phyloP scores from a whole-genome alignment of 805 yeast species.

The Nakazawaea siamensis region DNA sequence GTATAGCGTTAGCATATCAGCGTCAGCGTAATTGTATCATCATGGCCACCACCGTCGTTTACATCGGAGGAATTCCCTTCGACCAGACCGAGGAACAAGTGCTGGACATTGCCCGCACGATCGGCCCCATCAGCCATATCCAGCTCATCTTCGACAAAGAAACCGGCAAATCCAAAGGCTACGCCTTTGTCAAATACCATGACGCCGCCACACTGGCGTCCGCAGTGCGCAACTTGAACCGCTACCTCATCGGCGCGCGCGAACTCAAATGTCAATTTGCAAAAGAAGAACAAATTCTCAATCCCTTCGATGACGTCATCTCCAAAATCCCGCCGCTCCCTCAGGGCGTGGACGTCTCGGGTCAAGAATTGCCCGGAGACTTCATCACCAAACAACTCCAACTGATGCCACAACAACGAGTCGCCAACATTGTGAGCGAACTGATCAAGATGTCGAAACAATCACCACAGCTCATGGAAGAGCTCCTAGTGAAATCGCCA shows the following conservation, averaged over 20 bases:
- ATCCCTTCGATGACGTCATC: slow-evolving; percentile 6
- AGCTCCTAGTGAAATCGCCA: slow-evolving; percentile 61
- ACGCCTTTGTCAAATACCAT: slow-evolving; percentile 76
- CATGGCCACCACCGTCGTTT: slow-evolving; percentile 42
- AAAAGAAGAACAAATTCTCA: slow-evolving; percentile 32
- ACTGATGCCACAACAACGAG: slow-evolving; percentile 36
- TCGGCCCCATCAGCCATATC: slow-evolving; percentile 77
- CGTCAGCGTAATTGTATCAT: background rate
- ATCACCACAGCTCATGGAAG: slow-evolving; percentile 50
- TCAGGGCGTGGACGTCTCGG: slow-evolving; percentile 34
- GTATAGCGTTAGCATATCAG: background rate
- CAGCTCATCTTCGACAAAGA: slow-evolving; percentile 78
- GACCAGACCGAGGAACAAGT: slow-evolving; percentile 94
- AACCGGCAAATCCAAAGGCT: slow-evolving; percentile 88
- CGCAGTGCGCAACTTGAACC: slow-evolving; percentile 83
- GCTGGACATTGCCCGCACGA: slow-evolving; percentile 67
- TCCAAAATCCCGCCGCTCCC: slow-evolving; percentile 42
- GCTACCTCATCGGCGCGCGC: slow-evolving; percentile 67
- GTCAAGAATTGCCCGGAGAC: slow-evolving; percentile 23
- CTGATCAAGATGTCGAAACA: slow-evolving; percentile 49
- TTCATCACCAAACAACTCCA: slow-evolving; percentile 38
- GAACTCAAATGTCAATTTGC: slow-evolving; percentile 69
- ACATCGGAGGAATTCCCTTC: slow-evolving; percentile 83
- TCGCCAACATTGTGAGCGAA: slow-evolving; percentile 43
- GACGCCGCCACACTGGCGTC: slow-evolving; percentile 83